phyloP scores from a whole-genome alignment of 2,329 filamentous ascomycete species.

The Talaromyces marneffei region DNA sequence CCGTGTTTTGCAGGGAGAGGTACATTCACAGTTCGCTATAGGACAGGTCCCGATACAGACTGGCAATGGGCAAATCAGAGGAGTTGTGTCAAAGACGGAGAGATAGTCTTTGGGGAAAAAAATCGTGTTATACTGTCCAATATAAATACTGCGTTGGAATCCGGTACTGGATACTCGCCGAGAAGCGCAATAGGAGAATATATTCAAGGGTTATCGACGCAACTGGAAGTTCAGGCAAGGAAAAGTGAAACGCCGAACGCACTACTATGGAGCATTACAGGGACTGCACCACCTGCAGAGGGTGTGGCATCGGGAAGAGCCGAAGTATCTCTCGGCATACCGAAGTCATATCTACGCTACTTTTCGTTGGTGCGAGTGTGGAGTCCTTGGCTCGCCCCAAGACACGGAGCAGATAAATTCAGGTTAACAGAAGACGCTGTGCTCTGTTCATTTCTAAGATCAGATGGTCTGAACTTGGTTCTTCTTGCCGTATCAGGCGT shows the following conservation, averaged over 20 bases:
- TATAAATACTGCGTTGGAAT: background rate
- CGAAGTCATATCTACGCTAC: slow-evolving; percentile 64
- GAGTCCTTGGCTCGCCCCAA: slow-evolving; percentile 81
- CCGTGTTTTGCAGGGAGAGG: slow-evolving; percentile 26
- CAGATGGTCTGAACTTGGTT: slow-evolving; percentile 67
- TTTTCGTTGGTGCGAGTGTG: slow-evolving; percentile 75
- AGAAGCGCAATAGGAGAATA: slow-evolving; percentile 25
- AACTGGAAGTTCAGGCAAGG: slow-evolving; percentile 30
- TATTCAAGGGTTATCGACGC: slow-evolving; percentile 30
- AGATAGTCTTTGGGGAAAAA: slow-evolving; percentile 35
- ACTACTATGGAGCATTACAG: slow-evolving; percentile 48
- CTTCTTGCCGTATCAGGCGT: slow-evolving; percentile 72
- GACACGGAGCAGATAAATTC: slow-evolving; percentile 67
- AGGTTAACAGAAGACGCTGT: slow-evolving; percentile 70
- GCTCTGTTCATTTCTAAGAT: slow-evolving; percentile 68
- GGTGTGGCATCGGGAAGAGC: slow-evolving; percentile 54
- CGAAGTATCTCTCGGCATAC: slow-evolving; percentile 56
- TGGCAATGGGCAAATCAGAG: slow-evolving; percentile 45
- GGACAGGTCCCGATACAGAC: slow-evolving; percentile 29
- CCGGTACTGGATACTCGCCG: slow-evolving; percentile 10
- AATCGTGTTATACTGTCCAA: slow-evolving; percentile 9
- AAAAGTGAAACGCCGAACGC: slow-evolving; percentile 39
- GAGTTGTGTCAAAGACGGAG: slow-evolving; percentile 35
- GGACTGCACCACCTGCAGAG: slow-evolving; percentile 49
- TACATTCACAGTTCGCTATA: slow-evolving; percentile 41